Base-by-base conservation (phyloP, 2,329 filamentous ascomycete genomes). In the Cordyceps cateniannulata region DNA sequence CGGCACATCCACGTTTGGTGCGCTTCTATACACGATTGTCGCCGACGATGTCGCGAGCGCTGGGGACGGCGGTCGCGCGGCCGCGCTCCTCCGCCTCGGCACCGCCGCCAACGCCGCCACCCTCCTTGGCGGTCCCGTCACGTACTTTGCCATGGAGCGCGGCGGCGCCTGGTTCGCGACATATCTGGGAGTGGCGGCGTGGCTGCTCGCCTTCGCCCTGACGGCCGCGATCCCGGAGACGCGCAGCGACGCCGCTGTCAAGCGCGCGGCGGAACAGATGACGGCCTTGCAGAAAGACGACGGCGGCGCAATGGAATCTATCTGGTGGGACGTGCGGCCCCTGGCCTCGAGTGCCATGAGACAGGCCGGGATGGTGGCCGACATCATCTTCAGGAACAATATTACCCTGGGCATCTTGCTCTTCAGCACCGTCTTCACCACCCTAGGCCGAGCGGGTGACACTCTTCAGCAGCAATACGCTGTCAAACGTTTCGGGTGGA, bases 21-120 rank as follows among this genome's bases (percentile, higher is more conserved):
- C 63, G 22, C 63, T 67, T 52, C 55, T 65, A 18, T 67, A 63
- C 44, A 62, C 66, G 18, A 65, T 66, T 27, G 62, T n/a, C n/a
- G n/a, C 63, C 22, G 61, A 50, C 54, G 63, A 64, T 44, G 51
- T 57, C 35, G 49, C 59, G 10, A 59, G 40, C 38, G 35, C 62
- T 25, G 50, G 6, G 16, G 42, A 60, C 60, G n/a, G n/a, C n/a
- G n/a, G n/a, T n/a, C 60, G 61, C 48, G 65, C 64, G 6, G 62
- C 60, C 10, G 59, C 62, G 1, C 65, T 66, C 47, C 63, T 63
- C 18, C 65, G 61, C 50, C 58, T 67, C 32, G 63, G 56, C 6
- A 63, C 64, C 22, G 61, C 63, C 12, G 47, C 59, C 10, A 58
- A 64, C 38, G 54, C 51, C 14, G 62, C 60, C 32, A 49, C 51